These are phyloP conservation scores for Trichoderma asperellum DNA, from an alignment of 2,329 filamentous ascomycete genomes.

Conservation along the genomic window DNA sequence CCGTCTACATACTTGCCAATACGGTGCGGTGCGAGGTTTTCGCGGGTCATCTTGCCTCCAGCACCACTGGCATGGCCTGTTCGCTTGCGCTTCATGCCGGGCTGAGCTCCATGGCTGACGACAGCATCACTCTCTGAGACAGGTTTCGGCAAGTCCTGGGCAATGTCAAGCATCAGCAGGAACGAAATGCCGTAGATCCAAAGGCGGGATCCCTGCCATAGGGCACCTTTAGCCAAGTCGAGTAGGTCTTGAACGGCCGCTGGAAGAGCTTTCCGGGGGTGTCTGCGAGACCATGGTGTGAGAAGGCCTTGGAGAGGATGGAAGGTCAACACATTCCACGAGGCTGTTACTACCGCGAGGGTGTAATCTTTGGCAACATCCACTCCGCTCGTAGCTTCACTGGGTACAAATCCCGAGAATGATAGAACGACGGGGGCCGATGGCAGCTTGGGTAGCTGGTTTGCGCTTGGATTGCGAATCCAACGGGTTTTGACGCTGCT, in stretches of 20 bases:
- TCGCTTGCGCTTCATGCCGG: constrained; percentile 59
- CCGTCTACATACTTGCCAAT: constrained; percentile 48
- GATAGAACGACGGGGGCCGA: constrained; percentile 68
- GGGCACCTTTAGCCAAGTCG: constrained; percentile 78
- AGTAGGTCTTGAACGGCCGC: constrained; percentile 72
- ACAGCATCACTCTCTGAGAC: constrained; percentile 39
- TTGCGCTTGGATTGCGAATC: constrained; percentile 72
- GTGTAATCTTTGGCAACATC: constrained; percentile 51
- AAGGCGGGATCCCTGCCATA: constrained; percentile 79
- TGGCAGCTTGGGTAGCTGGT: constrained; percentile 70
- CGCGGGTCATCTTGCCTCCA: constrained; percentile 55
- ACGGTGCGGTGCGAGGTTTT: constrained; percentile 50
- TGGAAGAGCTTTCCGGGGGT: constrained; percentile 76
- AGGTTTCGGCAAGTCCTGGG: constrained; percentile 63
- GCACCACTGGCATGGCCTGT: constrained; percentile 54
- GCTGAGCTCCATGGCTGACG: constrained; percentile 34
- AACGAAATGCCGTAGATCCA: constrained; percentile 90
- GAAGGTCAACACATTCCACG: constrained; percentile 73
- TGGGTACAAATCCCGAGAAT: constrained; percentile 60
- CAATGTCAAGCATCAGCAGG: constrained; percentile 90
- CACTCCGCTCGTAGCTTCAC: constrained; percentile 34
- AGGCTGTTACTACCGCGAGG: constrained; percentile 58
- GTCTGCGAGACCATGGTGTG: constrained; percentile 83
- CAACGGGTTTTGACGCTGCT: constrained; percentile 60
- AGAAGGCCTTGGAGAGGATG: constrained; percentile 76